Base-by-base conservation (phyloP, 805 yeast species). In the Cyberlindnera japonica region DNA sequence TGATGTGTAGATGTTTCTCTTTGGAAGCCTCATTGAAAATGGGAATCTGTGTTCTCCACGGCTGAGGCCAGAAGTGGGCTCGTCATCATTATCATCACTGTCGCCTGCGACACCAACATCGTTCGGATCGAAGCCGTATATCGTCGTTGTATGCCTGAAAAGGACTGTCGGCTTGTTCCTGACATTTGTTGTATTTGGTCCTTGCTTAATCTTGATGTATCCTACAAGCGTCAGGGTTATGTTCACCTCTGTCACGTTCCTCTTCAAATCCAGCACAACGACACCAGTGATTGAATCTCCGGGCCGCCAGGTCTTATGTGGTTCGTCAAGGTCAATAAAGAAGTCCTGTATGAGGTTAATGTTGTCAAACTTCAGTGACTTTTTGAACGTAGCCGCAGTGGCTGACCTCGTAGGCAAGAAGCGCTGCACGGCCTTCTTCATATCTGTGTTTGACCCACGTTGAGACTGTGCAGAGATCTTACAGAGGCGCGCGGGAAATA, bases 21-120 rank as follows among this genome's bases (percentile, higher is more conserved):
- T 73, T 1, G 96, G 96, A n/a, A 89, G 69, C 50, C 77, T 81
- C 31, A 89, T 84, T 35, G 83, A 76, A 56, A 89, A 90, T 16
- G 95, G 95, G 57, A 90, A 89, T 25, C 86, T 65, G 61, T 89
- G 96, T 55, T 85, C 91, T 30, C 96, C 96, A 53, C 79, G 77
- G 15, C 78, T 74, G n/a, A 84, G 58, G 0, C 85, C 85, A 43
- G 59, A 37, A 3, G 34, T 29, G n/a, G 51, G 51, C 11, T 44
- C 51, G 14, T 44, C 48, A 10, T 40, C 30, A 4, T 34, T 23
- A n/a, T n/a, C n/a, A n/a, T n/a, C n/a, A n/a, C n/a, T n/a, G n/a
- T n/a, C n/a, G n/a, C n/a, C n/a, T n/a, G n/a, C n/a, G n/a, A n/a
- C n/a, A n/a, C n/a, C n/a, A n/a, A 36, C 29, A 18, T 47, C 57